Base-by-base conservation (phyloP, 768 basidiomycete species). In the Cystofilobasidium macerans region DNA sequence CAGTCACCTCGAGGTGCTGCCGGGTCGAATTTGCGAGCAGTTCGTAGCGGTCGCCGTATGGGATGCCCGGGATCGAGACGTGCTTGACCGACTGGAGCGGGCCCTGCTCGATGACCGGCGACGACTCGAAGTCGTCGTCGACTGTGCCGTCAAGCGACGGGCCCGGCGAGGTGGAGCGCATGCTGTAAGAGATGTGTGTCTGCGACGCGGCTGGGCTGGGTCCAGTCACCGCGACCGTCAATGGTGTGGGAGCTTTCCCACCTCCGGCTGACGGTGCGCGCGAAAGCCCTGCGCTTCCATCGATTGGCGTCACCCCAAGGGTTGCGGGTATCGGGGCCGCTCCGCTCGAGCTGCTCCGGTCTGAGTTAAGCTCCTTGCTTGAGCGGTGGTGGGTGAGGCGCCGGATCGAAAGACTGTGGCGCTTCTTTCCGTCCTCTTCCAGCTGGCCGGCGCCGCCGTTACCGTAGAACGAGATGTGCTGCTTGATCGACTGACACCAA, bases 1-100 rank as follows among this genome's bases (percentile, higher is more conserved):
- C 70, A 0, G 85, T 85, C 24, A 91, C 78, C 65, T 94, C 90
- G 70, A 92, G 77, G 76, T 95, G 92, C 12, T 89, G 74, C 64
- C 76, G 75, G 35, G 74, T 73, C 45, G 73, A 73, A 40, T 74
- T 73, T 2, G 73, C 71, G 42, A 74, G 84, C 7, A 90, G 74
- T 61, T 84, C 83, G 67, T 86, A 85, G 6, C 77, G 77, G 28
- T 73, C 73, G 22, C 81, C 79, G 70, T 89, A 80, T 0, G 88
- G 88, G 0, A 84, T 84, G 0, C 67, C 67, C 30, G 61, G 45
- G 11, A 62, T 45, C 20, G 47, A 56, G 2, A 61, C 51, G 48
- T 67, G 65, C 40, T 24, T 26, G 48, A 56, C 59, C 35, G 62
- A 38, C 38, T 59, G 58, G 33, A 33, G 18, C 45, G 54, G 24